These are phyloP conservation scores for Linnemannia schmuckeri DNA, from an alignment of 192 early-diverging fungal species.

Conservation along the genomic window DNA sequence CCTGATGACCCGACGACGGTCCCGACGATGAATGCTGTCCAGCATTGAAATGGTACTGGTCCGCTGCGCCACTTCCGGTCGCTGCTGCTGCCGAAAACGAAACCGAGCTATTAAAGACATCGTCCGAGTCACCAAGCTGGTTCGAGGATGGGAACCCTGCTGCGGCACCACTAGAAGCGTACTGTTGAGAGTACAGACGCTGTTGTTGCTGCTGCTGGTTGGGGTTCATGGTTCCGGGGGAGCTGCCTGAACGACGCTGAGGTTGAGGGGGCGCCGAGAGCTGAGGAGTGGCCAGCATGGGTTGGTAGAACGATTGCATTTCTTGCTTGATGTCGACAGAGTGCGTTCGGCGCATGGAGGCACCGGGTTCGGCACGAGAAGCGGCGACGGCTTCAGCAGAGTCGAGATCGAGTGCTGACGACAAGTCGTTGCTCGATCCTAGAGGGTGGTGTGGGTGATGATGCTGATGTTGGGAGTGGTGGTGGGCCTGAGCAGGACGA, in stretches of 20 bases:
- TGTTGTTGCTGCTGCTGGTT: not conserved
- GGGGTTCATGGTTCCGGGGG: slow-evolving; percentile 10
- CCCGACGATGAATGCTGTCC: slow-evolving; percentile 7
- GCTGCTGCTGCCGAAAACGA: not conserved
- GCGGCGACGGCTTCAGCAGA: slow-evolving; percentile 6
- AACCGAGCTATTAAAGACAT: slow-evolving; percentile 23
- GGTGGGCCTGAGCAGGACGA: slow-evolving; percentile 10
- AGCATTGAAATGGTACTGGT: slow-evolving; percentile 22
- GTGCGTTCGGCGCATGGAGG: slow-evolving; percentile 20
- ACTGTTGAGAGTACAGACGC: not conserved
- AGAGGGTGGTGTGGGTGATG: slow-evolving; percentile 30
- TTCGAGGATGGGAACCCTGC: slow-evolving; percentile 10
- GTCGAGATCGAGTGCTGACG: slow-evolving; percentile 20
- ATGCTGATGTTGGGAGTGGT: slow-evolving; percentile 22
- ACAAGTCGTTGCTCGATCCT: not conserved
- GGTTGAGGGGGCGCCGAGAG: slow-evolving; percentile 5
- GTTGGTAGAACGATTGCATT: slow-evolving; percentile 37
- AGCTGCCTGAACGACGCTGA: slow-evolving; percentile 19
- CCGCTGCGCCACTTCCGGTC: not conserved
- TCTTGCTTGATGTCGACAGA: slow-evolving; percentile 49
- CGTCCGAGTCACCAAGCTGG: slow-evolving; percentile 23
- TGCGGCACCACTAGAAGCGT: not conserved
- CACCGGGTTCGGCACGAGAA: slow-evolving; percentile 9
- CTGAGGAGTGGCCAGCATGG: slow-evolving; percentile 30
- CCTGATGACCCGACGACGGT: not conserved